Evolutionary conservation across 2,329 filamentous ascomycete species (phyloP).

Genomic region (Onygenales sp.): DNA sequence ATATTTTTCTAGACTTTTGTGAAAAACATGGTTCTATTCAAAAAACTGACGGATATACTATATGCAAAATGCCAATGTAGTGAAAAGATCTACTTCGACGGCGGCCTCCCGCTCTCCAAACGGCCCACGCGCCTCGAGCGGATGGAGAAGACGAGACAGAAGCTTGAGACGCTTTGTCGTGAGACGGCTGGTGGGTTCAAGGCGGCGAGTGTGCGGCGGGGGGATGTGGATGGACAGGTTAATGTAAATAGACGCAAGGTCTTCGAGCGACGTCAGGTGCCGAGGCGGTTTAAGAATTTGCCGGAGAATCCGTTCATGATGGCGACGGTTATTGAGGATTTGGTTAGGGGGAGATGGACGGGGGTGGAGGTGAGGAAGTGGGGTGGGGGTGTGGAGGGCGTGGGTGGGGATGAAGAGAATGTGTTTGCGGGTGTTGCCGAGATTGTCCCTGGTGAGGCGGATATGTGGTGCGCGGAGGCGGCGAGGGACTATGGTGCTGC

Average conservation of each 20-base stretch:
- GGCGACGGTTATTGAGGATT: slow-evolving; percentile 62
- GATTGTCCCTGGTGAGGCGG: slow-evolving; percentile 76
- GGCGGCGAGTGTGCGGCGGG: slow-evolving; percentile 2
- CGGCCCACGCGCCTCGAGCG: slow-evolving; percentile 51
- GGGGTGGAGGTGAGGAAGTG: slow-evolving; percentile 15
- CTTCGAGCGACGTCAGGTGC: slow-evolving; percentile 17
- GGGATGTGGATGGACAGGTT: neutral
- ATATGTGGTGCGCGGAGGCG: slow-evolving; percentile 64
- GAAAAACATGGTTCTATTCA: too few relatives aligned
- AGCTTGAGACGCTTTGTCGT: slow-evolving; percentile 44
- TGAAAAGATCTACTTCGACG: slow-evolving; percentile 74
- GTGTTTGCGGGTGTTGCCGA: slow-evolving; percentile 32
- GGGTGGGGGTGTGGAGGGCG: neutral
- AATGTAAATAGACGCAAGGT: slow-evolving; percentile 15
- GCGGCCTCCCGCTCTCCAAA: slow-evolving; percentile 63
- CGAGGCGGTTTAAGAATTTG: slow-evolving; percentile 24
- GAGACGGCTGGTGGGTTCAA: slow-evolving; percentile 22
- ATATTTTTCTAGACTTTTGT: neutral
- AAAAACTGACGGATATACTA: neutral
- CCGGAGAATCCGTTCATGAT: slow-evolving; percentile 63
- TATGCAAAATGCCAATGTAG: slow-evolving; percentile 16
- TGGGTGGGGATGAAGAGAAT: slow-evolving; percentile 9
- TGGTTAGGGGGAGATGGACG: slow-evolving; percentile 36
- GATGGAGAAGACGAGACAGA: slow-evolving; percentile 47
- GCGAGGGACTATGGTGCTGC: slow-evolving; percentile 49